Percentiles rank a stretch among this genome's conserved stretches.
Conservation (phyloP, 371 early-diverging fungal genomes). For the Encephalitozoon intestinalis region DNA sequence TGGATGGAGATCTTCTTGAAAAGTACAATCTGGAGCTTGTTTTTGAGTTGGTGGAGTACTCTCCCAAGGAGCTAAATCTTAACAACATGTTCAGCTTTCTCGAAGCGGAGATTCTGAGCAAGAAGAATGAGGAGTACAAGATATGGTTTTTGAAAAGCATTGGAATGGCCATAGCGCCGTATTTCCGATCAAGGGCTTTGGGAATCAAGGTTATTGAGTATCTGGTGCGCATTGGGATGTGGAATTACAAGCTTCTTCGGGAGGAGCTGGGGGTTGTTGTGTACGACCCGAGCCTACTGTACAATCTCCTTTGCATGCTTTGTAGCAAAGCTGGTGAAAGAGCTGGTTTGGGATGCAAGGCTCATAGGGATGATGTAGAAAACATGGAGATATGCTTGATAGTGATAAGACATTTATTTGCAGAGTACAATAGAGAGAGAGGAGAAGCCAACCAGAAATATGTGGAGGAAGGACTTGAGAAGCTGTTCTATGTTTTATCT, state of each 20-base stretch:
- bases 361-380: not conserved
- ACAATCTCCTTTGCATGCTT: not conserved
- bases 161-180: not conserved
- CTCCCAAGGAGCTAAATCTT: not conserved
- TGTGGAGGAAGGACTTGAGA: not conserved
- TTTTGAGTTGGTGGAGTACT: not conserved
- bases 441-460: not conserved
- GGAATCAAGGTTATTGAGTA: not conserved
- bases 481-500: not conserved
- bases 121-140: conserved; percentile 7
- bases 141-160: not conserved
- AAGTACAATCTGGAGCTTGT: not conserved
- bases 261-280: not conserved
- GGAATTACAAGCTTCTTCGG: not conserved
- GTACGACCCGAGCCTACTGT: not conserved
- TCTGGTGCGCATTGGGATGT: not conserved
- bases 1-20: not conserved
- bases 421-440: not conserved
- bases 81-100: not conserved
- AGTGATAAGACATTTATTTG: not conserved
- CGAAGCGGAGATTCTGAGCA: not conserved
- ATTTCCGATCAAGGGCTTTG: not conserved
- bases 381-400: not conserved
- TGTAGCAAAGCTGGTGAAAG: not conserved
- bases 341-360: not conserved